phyloP scores from a whole-genome alignment of 257 asterid species.

The Leonotis leonurus region DNA sequence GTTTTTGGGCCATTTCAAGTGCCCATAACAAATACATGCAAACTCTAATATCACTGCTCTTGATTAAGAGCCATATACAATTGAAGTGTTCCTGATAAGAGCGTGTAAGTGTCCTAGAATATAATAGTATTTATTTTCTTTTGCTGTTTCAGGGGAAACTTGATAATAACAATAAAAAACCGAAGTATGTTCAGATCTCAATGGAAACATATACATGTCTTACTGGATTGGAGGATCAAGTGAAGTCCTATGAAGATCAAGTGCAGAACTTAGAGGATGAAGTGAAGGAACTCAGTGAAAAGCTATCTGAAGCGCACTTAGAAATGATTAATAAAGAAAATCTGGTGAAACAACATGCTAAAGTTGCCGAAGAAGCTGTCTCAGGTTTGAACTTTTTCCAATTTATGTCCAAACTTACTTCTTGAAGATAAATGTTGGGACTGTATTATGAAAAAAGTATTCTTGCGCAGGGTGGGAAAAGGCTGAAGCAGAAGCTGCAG shows the following conservation, averaged over 20 bases:
- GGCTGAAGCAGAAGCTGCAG: constrained; percentile 91
- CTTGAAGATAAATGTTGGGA: background rate
- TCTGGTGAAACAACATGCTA: constrained; percentile 88
- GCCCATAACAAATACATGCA: too few relatives aligned
- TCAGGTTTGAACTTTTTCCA: constrained; percentile 50
- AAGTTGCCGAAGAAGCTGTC: constrained; percentile 98
- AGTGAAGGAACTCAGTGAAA: constrained; percentile 66
- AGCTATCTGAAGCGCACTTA: constrained; percentile 59
- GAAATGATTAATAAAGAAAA: constrained; percentile 73
- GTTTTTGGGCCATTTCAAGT: background rate
- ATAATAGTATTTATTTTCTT: background rate
- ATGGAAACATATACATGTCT: constrained; percentile 77
- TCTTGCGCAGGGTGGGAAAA: constrained; percentile 90
- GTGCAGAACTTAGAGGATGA: constrained; percentile 65
- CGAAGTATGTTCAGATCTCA: constrained; percentile 78
- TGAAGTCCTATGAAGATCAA: constrained; percentile 53
- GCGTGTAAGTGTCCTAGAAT: background rate
- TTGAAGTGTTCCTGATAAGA: background rate
- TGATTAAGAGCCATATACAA: background rate
- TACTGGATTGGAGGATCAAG: constrained; percentile 86
- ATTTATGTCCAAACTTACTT: background rate
- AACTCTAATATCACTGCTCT: background rate
- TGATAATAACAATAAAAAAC: constrained; percentile 52
- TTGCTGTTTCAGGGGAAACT: constrained; percentile 34
- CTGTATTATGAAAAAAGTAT: constrained; percentile 5